Base-by-base conservation (phyloP, 2,329 filamentous ascomycete species). In the Venturia nashicola region DNA sequence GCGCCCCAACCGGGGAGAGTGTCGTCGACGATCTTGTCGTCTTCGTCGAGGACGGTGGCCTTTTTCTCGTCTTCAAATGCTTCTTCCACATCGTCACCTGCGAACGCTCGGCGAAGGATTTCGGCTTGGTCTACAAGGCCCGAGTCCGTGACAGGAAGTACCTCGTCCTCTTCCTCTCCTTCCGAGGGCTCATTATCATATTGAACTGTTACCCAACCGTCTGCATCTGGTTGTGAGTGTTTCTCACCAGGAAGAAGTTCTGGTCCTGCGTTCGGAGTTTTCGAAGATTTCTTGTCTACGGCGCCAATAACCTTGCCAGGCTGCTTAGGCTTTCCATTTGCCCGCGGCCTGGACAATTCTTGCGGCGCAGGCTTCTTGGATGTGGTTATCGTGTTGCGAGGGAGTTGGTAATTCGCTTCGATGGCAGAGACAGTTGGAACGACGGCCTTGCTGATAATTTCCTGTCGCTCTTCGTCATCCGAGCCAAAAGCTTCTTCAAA, bases 1-100 rank as follows among this genome's bases (percentile, higher is more conserved):
- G 82, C 86, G 68, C 94, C 94, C 94, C 94, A 99, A 57, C 94
- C 94, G 0, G 91, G 91, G 6, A 99, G 81, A n/a, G 89, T 89
- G 68, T 88, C 88, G 72, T 93, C 91, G 39, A 91, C 77, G 64
- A 90, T 79, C 75, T 94, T 88, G 71, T 95, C 89, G 68, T 89
- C 91, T 74, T 97, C 91, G 20, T 90, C 89, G 39, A 84, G 82
- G 20, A 85, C 83, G 1, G 83, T 79, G 61, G 85, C 83, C 18
- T 80, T 82, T 77, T 97, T 97, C 72, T 97, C 92, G 44, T 81
- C 81, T 65, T 84, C 83, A 72, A 97, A 99, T 46, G 91, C 86
- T 57, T 83, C 84, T 9, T 88, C 85, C 1, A 95, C 90, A 72
- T 96, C 89, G 11, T 62, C 74, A 51, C 90, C 91, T 2, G 92